Percentiles rank a stretch among this genome's conserved stretches.
phyloP scores from a whole-genome alignment of 352 stramenopile genomes.

The Phytopythium ostracodes region DNA sequence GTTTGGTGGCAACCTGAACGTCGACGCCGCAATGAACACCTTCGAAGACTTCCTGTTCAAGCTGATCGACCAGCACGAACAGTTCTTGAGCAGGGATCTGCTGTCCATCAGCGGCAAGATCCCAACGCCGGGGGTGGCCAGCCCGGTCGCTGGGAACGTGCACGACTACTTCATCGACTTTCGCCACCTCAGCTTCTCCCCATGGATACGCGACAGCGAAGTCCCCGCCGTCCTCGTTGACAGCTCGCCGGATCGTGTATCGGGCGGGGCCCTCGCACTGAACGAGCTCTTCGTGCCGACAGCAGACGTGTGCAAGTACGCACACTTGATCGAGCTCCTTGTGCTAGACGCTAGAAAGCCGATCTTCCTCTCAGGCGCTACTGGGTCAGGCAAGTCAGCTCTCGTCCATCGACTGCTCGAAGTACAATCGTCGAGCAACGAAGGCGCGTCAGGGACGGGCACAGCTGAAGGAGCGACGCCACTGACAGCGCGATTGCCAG shows the following conservation, averaged over 20 bases:
- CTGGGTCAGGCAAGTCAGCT: conserved; percentile 87
- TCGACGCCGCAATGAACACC: conserved; percentile 23
- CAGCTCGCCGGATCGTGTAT: conserved; percentile 13
- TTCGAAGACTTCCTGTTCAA: conserved; percentile 58
- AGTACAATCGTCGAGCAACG: conserved; percentile 9
- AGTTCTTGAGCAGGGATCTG: conserved; percentile 45
- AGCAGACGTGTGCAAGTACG: conserved; percentile 58
- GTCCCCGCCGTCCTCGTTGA: conserved; percentile 2
- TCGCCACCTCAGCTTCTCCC: conserved; percentile 52
- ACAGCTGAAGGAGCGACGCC: not conserved
- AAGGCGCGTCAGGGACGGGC: not conserved
- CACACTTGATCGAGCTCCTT: conserved; percentile 50
- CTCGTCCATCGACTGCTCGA: conserved; percentile 73
- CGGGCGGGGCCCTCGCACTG: conserved; percentile 25
- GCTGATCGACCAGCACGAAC: conserved; percentile 38
- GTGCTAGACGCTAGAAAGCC: conserved; percentile 55
- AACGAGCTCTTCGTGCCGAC: conserved; percentile 62
- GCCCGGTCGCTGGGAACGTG: conserved; percentile 45
- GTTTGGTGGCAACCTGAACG: conserved; percentile 58
- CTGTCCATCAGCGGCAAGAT: conserved; percentile 53
- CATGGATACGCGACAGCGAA: conserved; percentile 31
- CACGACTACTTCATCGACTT: conserved; percentile 75
- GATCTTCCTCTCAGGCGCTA: conserved; percentile 87
- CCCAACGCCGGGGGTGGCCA: conserved; percentile 28
- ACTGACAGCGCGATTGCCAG: not conserved